Conservation (phyloP, 805 yeast genomes). For the Cyberlindnera lachancei region DNA sequence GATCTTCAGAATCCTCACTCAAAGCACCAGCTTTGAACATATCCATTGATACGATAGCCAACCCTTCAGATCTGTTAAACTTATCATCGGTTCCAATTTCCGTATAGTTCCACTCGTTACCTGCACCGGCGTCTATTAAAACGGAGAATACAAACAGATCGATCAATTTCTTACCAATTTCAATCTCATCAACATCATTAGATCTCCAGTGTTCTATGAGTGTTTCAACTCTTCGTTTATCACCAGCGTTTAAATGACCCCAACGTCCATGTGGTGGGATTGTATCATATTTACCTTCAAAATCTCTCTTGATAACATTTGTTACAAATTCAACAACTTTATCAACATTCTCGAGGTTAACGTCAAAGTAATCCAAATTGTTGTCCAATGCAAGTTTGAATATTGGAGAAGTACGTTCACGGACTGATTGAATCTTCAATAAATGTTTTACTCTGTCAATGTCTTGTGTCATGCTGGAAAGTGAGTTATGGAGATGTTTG, state of each 20-base stretch:
- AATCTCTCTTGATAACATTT: conserved; percentile 34
- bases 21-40: conserved; percentile 45
- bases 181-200: conserved; percentile 28
- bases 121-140: conserved; percentile 63
- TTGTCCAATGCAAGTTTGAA: conserved; percentile 30
- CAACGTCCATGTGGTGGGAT: conserved; percentile 66
- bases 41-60: conserved; percentile 53
- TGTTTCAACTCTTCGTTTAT: conserved; percentile 34
- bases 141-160: conserved; percentile 57
- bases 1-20: conserved; percentile 28
- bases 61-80: conserved; percentile 48
- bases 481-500: background rate
- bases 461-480: conserved; percentile 5
- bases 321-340: conserved; percentile 38
- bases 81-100: conserved; percentile 29
- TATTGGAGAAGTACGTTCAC: conserved; percentile 43
- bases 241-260: conserved; percentile 55
- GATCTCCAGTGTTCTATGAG: conserved; percentile 33
- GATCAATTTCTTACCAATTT: conserved; percentile 44
- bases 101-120: conserved; percentile 44
- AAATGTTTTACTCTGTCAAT: conserved; percentile 25
- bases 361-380: conserved; percentile 36
- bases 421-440: conserved; percentile 45
- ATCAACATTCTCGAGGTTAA: conserved; percentile 35
- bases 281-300: conserved; percentile 31